Evolutionary conservation across 2,329 filamentous ascomycete species (phyloP), one percentile per base, ranked within the genome.

Genomic region (Macrophomina phaseolina): DNA sequence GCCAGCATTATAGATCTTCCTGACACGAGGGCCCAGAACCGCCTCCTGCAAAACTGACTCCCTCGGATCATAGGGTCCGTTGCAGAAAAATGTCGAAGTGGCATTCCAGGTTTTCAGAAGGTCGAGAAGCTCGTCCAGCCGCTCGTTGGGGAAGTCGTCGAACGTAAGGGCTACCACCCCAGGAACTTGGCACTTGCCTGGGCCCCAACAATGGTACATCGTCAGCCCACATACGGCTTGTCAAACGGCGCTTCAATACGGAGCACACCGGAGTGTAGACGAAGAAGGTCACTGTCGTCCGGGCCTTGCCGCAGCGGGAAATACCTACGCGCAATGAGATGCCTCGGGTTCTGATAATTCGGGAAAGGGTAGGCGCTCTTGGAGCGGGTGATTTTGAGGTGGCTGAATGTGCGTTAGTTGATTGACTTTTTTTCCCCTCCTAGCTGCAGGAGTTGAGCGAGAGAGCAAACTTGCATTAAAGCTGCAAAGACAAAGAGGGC

Each of bases 1-100:
- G 5, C 55, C 55, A 6, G 16, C 34, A n/a, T 12, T 5, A 11
- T 60, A 38, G 40, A 60, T 60, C 40, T 60, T 60, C 55, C 18
- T 34, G 8, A 60, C 3, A 4, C 55, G 55, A 8, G 55, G 40
- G 6, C 18, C 55, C 12, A 60, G 40, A n/a, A 14, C 8, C 14
- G 11, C 5, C 34, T 60, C 55, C 38, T 46, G 55, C 38, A 60
- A 40, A 14, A 60, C 38, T 11, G 55, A 5, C 5, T 46, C 55
- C 12, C 40, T 32, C n/a, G 55, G 23, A n/a, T 60, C 28, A 40
- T 60, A 60, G 5, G 55, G 55, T 8, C 55, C 55, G 55, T 60
- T 60, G 11, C 46, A 14, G 16, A 60, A 60, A 14, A 60, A 60
- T 5, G 55, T 60, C 4, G 55, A 38, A 3, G 55, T 60, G 38